Conservation (phyloP, 1,284 basidiomycete genomes). For the Earliella scabrosa region DNA sequence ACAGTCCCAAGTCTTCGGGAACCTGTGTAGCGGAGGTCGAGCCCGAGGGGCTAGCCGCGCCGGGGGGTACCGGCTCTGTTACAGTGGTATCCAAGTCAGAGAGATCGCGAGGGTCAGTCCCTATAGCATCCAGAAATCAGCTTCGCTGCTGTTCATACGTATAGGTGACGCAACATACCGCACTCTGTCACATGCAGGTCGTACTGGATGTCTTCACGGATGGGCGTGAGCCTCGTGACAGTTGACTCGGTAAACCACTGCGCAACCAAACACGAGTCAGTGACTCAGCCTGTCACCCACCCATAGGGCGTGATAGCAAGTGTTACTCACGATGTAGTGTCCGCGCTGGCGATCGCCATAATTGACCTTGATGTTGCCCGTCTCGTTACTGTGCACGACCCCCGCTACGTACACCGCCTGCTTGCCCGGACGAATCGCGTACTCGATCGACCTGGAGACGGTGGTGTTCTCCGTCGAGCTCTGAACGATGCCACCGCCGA, state of each 20-base stretch:
- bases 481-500: no score
- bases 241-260: conserved; percentile 10
- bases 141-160: background rate
- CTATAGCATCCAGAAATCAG: background rate
- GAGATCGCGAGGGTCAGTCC: conserved; percentile 1
- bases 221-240: conserved; percentile 9
- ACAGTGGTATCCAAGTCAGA: no score
- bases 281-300: no score
- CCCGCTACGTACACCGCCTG: background rate
- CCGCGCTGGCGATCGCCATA: background rate
- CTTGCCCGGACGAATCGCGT: background rate
- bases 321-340: background rate
- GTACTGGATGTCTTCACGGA: conserved; percentile 6
- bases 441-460: background rate
- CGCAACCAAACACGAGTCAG: no score
- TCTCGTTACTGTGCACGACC: background rate
- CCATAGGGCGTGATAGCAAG: no score
- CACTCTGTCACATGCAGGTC: conserved; percentile 11
- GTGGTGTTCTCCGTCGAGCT: no score
- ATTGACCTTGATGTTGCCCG: background rate
- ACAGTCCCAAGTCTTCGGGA: no score
- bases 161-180: background rate
- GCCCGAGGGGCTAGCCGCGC: no score
- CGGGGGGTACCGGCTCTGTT: no score
- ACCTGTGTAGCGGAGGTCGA: no score